Conservation (phyloP, 345 rosid genomes). For the Clausena lansium region DNA sequence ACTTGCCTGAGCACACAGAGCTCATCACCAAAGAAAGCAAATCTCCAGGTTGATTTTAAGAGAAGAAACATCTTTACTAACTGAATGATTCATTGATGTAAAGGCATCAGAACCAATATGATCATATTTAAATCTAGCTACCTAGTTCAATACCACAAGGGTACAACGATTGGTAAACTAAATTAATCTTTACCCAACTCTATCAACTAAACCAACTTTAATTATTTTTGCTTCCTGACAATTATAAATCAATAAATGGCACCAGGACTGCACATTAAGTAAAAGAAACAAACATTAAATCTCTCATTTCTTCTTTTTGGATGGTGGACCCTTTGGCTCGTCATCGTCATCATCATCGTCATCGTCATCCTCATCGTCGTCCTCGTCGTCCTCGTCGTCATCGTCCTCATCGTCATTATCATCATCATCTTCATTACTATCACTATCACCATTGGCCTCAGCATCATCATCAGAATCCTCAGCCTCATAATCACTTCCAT, state of each 20-base stretch:
- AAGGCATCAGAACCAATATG: neutral
- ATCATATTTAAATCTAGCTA: neutral
- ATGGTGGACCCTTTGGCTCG: neutral
- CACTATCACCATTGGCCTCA: slow-evolving; percentile 3
- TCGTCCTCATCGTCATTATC: neutral
- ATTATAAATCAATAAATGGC: neutral
- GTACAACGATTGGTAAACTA: neutral
- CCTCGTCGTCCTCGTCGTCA: neutral
- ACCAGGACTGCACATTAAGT: neutral
- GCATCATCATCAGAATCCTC: neutral
- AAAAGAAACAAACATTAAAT: neutral
- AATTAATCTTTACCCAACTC: neutral
- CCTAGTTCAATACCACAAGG: neutral
- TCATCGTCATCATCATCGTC: neutral
- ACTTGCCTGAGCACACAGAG: neutral
- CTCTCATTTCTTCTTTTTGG: slow-evolving; percentile 16
- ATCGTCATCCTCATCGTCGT: neutral
- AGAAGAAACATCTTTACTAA: neutral
- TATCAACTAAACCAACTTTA: neutral
- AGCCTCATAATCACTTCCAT: neutral
- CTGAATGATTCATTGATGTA: neutral
- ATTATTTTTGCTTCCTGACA: neutral
- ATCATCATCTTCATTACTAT: neutral
- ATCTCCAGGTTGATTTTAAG: neutral
- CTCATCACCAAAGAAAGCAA: neutral